Conservation (phyloP, 305 asterid genomes). For the Fraxinus xanthoxyloides region DNA sequence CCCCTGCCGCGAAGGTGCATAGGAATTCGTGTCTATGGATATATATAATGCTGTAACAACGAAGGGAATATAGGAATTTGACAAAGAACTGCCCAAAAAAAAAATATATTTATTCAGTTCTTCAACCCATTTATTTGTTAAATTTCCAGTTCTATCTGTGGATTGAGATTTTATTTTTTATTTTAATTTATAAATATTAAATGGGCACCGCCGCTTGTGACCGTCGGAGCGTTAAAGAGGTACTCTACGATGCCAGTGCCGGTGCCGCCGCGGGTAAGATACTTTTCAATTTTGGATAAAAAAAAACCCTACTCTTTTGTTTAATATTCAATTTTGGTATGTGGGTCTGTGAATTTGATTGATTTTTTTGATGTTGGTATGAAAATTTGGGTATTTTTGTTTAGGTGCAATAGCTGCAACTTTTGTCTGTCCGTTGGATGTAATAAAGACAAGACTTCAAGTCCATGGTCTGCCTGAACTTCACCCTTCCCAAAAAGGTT, state of each 20-base stretch:
- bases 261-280: constrained; percentile 95
- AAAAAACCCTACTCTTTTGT: not conserved
- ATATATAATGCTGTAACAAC: constrained; percentile 6
- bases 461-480: constrained; percentile 72
- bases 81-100: not conserved
- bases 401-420: constrained; percentile 96
- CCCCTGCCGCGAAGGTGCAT: constrained; percentile 1
- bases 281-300: not conserved
- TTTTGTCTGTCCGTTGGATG: constrained; percentile 90
- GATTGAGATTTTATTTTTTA: not conserved
- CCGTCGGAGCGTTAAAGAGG: constrained; percentile 49
- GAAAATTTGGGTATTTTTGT: constrained; percentile 7
- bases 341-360: not conserved
- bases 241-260: constrained; percentile 69
- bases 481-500: constrained; percentile 62
- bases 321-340: not conserved
- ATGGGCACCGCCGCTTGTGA: constrained; percentile 36
- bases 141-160: not conserved
- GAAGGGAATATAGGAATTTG: constrained; percentile 11
- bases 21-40: not conserved
- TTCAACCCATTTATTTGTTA: not conserved
- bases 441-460: constrained; percentile 88
- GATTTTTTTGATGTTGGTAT: not conserved
- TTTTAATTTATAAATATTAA: not conserved
- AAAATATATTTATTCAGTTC: not conserved